phyloP scores from a whole-genome alignment of 2,329 filamentous ascomycete species.

The Grosmannia penicillata region DNA sequence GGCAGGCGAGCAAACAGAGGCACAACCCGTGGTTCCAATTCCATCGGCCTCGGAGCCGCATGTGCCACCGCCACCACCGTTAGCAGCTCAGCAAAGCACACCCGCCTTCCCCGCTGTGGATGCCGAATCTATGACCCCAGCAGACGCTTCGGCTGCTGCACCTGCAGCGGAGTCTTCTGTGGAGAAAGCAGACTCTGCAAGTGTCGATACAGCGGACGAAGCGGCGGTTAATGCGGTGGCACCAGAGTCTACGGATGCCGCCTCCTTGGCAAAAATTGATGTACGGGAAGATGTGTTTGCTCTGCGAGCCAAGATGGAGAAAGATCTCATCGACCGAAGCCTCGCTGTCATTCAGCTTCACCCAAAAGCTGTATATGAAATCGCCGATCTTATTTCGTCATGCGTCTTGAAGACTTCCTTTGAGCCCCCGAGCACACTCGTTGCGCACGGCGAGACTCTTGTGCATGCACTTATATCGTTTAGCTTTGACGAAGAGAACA shows the following conservation, averaged over 20 bases:
- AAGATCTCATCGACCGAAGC: conserved; percentile 74
- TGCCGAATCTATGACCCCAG: neutral
- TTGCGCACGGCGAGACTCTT: conserved; percentile 70
- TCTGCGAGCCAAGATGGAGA: conserved; percentile 56
- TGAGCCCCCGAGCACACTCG: conserved; percentile 24
- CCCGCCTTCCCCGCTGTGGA: too few species aligned
- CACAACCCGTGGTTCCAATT: too few species aligned
- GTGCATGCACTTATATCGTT: conserved; percentile 70
- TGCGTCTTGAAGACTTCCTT: conserved; percentile 47
- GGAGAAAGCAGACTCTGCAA: too few species aligned
- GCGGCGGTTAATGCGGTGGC: too few species aligned
- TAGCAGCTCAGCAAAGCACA: too few species aligned
- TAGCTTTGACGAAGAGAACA: conserved; percentile 43
- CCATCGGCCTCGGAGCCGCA: too few species aligned
- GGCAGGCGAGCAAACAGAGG: neutral
- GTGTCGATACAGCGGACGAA: too few species aligned
- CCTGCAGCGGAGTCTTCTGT: neutral
- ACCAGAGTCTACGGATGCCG: neutral
- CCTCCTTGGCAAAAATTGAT: conserved; percentile 5
- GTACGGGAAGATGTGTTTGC: conserved; percentile 66
- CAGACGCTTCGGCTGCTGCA: neutral
- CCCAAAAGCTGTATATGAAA: conserved; percentile 75
- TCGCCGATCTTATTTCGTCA: conserved; percentile 71
- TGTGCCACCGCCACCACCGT: too few species aligned
- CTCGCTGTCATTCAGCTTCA: conserved; percentile 83